Evolutionary conservation across 2,329 filamentous ascomycete species (phyloP), one percentile per base, ranked within the genome.

Genomic region (Dryadomyces sulphureus): DNA sequence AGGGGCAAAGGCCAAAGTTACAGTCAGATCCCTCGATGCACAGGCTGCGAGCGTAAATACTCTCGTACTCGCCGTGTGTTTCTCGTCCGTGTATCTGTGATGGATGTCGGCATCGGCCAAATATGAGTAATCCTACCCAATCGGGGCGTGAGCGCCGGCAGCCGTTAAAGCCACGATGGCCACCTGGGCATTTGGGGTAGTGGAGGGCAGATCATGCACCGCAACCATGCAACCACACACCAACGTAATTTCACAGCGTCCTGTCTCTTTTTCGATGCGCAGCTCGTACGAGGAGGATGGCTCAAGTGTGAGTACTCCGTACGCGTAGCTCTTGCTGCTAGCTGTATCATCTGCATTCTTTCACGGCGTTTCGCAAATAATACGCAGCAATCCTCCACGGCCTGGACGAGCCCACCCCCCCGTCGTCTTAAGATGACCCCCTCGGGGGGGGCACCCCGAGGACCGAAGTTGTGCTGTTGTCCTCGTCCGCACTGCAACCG

Each of bases 191-290:
- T 27, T 44, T 44, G 32, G 34, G 32, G 32, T 38, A 20, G 32
- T 27, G 42, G 34, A 36, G 32, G 32, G 42, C 42, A 44, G 42
- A 44, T 45, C 35, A 45, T 45, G 43, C 34, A 45, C 43, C 22
- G 21, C 24, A 25, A 9, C 17, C 30, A 35, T 45, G 39, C 39
- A 41, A 20, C 24, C 17, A 22, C 39, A 32, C 39, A 41, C 20
- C 39, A 32, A 39, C 24, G 38, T 21, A 39, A 19, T 30, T 36
- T n/a, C n/a, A n/a, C n/a, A n/a, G n/a, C n/a, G n/a, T n/a, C n/a
- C n/a, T n/a, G n/a, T n/a, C n/a, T n/a, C n/a, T n/a, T n/a, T n/a
- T n/a, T n/a, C n/a, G n/a, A n/a, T n/a, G n/a, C n/a, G n/a, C n/a
- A n/a, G n/a, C n/a, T n/a, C n/a, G n/a, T n/a, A n/a, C n/a, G n/a